Evolutionary conservation across 768 basidiomycete genomes (phyloP).

Genomic region (Dendrothele bispora): DNA sequence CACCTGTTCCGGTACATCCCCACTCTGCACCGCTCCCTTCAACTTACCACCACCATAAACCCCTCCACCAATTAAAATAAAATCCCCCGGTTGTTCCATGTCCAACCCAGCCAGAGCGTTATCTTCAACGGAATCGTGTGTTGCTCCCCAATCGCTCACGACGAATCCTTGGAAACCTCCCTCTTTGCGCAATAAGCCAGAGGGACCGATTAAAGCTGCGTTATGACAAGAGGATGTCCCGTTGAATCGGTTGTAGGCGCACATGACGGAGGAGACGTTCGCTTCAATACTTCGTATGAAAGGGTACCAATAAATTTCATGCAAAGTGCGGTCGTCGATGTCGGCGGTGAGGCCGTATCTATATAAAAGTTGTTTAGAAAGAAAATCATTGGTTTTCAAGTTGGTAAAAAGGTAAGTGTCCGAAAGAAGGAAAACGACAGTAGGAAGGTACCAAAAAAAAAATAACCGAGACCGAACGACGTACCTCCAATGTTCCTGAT

Average conservation of each 20-base stretch:
- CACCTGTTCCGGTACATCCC: conserved; percentile 34
- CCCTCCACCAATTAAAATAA: conserved; percentile 46
- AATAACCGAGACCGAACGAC: neutral
- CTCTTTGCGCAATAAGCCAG: conserved; percentile 36
- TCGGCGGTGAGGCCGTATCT: conserved; percentile 39
- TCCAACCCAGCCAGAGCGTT: conserved; percentile 50
- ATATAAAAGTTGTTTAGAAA: neutral
- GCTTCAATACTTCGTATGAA: conserved; percentile 53
- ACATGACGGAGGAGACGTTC: conserved; percentile 51
- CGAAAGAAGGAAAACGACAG: neutral
- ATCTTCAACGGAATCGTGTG: conserved; percentile 43
- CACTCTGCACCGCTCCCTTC: conserved; percentile 33
- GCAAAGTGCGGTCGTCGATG: conserved; percentile 57
- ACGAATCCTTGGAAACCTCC: conserved; percentile 48
- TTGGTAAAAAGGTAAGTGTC: too few relatives aligned
- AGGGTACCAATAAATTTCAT: conserved; percentile 53
- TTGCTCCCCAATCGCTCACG: conserved; percentile 57
- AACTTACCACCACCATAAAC: conserved; percentile 31
- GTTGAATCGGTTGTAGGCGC: conserved; percentile 55
- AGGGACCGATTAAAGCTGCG: conserved; percentile 42
- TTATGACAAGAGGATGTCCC: conserved; percentile 68
- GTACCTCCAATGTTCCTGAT: conserved; percentile 51
- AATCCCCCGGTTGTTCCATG: conserved; percentile 54
- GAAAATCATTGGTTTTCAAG: too few relatives aligned
- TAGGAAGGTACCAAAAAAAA: neutral